Evolutionary conservation across 805 yeast species (phyloP), one percentile per base, ranked within the genome.

Genomic region (Wickerhamiella spandovensis): DNA sequence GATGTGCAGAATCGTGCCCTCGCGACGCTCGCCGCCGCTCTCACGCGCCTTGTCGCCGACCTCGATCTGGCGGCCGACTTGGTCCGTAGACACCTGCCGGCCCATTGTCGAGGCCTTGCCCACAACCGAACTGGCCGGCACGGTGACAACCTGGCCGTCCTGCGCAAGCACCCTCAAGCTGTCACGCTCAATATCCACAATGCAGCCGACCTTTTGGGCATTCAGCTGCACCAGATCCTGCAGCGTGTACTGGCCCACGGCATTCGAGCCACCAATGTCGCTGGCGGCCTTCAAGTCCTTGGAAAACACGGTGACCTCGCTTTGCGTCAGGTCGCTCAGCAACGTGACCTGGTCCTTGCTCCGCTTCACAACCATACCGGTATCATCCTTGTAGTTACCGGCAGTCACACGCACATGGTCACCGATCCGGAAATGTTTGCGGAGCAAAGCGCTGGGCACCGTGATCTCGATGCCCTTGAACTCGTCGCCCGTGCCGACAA

Each of bases 31-130:
- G 46, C 94, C 94, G 15, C 75, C 72, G 24, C 73, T 67, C 63
- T 92, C 98, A 59, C 81, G 81, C n/a, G 92, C 95, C 2, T 92
- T 81, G 63, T 92, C 98, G 47, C 97, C 97, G 38, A 85, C 80
- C 51, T 82, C 79, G 50, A 92, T 78, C 56, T 92, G 90, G 47
- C 80, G 75, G 45, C 98, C 98, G 52, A 76, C 75, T 53, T 77
- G 74, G 65, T 92, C 98, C 0, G 96, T 83, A 2, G 96, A 86
- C 50, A 85, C 81, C 54, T 84, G 82, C 50, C 85, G 83, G 58
- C 83, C 78, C 43, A 61, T 55, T 21, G 60, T 56, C n/a, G 51
- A 48, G 44, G 90, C 74, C 62, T 85, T 85, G 56, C 85, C 76
- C 30, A 87, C 78, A 55, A 92, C 84, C n/a, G 94, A 79, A 7